These are phyloP conservation scores for Syzygium aqueum DNA, from an alignment of 345 rosid species.

Conservation along the genomic window DNA sequence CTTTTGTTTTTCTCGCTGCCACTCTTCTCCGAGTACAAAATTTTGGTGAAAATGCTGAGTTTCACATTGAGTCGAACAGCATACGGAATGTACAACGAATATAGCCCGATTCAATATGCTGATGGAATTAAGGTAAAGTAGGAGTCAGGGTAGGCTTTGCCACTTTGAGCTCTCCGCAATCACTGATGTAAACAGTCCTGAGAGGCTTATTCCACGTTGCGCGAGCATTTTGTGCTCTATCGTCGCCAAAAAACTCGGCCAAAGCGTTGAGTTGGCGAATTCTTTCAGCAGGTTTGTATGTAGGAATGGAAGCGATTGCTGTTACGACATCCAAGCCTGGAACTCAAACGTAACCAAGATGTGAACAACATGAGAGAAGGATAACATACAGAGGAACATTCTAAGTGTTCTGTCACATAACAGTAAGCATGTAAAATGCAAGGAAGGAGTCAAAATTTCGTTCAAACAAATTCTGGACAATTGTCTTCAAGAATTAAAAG, in stretches of 20 bases:
- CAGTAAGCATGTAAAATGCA: not conserved
- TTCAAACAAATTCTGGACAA: not conserved
- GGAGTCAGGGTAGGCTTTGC: slow-evolving; percentile 71
- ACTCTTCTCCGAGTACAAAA: not conserved
- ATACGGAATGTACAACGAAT: not conserved
- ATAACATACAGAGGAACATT: not conserved
- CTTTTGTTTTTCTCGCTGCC: not conserved
- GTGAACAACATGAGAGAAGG: not conserved
- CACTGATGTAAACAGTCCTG: slow-evolving; percentile 60
- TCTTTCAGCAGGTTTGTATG: slow-evolving; percentile 59
- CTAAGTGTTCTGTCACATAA: not conserved
- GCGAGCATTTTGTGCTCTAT: slow-evolving; percentile 75
- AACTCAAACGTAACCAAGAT: not conserved
- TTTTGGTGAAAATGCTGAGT: not conserved
- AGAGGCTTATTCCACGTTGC: slow-evolving; percentile 71
- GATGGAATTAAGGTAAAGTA: slow-evolving; percentile 33
- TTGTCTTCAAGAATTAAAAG: not conserved
- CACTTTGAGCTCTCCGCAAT: slow-evolving; percentile 76
- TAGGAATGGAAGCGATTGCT: slow-evolving; percentile 65
- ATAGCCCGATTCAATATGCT: not conserved
- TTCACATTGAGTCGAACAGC: not conserved
- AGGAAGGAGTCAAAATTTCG: not conserved
- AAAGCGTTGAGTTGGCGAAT: slow-evolving; percentile 65
- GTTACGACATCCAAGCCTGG: slow-evolving; percentile 81
- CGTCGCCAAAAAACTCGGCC: slow-evolving; percentile 74